phyloP scores from a whole-genome alignment of 306 rosid genomes.

The Malus orientalis region DNA sequence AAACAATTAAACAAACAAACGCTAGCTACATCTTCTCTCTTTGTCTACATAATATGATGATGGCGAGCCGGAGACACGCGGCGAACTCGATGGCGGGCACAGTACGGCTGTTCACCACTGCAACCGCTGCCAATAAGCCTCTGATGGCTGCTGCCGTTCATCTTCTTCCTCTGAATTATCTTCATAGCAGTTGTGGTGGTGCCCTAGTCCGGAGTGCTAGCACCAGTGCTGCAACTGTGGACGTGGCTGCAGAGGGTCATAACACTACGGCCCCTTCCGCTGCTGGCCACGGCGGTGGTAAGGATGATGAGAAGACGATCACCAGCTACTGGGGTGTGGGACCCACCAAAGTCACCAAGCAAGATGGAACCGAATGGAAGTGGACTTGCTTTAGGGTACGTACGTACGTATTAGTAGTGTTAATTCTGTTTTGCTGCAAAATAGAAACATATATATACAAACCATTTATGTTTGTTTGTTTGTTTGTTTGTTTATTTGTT shows the following conservation, averaged over 20 bases:
- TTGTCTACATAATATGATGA: background rate
- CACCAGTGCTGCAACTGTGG: background rate
- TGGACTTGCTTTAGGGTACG: conserved; percentile 70
- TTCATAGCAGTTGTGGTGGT: background rate
- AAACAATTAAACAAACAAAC: background rate
- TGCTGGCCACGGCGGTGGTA: background rate
- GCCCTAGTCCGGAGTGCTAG: background rate
- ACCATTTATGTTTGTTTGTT: no score
- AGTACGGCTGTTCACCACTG: conserved; percentile 14
- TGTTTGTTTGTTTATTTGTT: no score
- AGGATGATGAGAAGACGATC: conserved; percentile 20
- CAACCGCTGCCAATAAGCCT: no score
- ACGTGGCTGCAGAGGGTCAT: background rate
- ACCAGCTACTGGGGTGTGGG: conserved; percentile 64
- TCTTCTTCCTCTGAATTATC: no score
- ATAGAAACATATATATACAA: no score
- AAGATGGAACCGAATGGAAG: conserved; percentile 64
- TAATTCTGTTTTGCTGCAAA: no score
- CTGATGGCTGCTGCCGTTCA: no score
- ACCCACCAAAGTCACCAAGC: conserved; percentile 20
- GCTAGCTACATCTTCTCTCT: background rate
- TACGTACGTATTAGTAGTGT: no score
- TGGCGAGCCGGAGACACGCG: background rate
- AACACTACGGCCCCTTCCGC: background rate
- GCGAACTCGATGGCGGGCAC: background rate